Conservation (phyloP, 768 basidiomycete genomes). For the Mycena crocata region DNA sequence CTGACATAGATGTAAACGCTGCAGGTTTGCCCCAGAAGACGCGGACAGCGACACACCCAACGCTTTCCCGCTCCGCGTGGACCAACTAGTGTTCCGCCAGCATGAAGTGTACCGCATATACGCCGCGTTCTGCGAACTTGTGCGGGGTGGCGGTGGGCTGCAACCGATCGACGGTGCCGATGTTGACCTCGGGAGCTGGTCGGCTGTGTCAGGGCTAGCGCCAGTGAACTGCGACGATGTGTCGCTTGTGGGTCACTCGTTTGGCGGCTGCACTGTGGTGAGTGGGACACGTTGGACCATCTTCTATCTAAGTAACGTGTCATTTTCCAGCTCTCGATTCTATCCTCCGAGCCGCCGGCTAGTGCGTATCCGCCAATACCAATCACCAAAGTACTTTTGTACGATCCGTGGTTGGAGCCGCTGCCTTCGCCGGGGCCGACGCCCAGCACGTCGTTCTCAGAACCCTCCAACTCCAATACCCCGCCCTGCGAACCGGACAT, state of each 20-base stretch:
- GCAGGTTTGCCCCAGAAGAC: conserved; percentile 32
- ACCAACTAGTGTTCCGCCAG: conserved; percentile 78
- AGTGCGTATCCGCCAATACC: conserved; percentile 58
- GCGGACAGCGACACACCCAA: conserved; percentile 31
- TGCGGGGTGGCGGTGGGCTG: conserved; percentile 52
- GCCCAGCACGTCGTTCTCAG: conserved; percentile 40
- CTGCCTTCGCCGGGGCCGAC: conserved; percentile 68
- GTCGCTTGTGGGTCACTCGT: conserved; percentile 57
- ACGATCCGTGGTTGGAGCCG: conserved; percentile 91
- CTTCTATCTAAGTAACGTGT: not conserved
- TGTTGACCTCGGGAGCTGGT: conserved; percentile 58
- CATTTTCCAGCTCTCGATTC: conserved; percentile 62
- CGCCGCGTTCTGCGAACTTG: conserved; percentile 66
- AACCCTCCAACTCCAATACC: conserved; percentile 14
- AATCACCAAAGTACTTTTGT: conserved; percentile 66
- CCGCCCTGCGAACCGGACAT: conserved; percentile 13
- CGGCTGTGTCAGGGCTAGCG: conserved; percentile 31
- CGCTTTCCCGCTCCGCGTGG: conserved; percentile 62
- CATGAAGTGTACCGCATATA: conserved; percentile 77
- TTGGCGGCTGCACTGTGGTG: conserved; percentile 63
- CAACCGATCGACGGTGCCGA: conserved; percentile 50
- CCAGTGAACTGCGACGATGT: conserved; percentile 50
- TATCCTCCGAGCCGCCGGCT: conserved; percentile 60
- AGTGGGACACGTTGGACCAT: conserved; percentile 18
- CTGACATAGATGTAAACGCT: conserved; percentile 4